Percentiles rank a stretch among this genome's conserved stretches.
Conservation (phyloP, 805 yeast genomes). For the Candida methanosorbosa region DNA sequence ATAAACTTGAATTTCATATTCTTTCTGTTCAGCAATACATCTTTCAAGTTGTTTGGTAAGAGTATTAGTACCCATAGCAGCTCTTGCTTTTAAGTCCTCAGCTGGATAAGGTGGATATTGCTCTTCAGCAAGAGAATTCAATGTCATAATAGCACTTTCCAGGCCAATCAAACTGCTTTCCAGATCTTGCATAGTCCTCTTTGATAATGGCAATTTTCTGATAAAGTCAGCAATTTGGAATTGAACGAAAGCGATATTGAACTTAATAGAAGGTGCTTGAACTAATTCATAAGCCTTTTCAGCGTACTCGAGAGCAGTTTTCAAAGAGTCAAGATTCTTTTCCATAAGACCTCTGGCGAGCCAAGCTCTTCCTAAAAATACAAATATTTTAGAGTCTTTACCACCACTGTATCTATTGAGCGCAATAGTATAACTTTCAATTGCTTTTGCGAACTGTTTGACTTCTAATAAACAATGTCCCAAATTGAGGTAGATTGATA, state of each 20-base stretch:
- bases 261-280: conserved; percentile 42
- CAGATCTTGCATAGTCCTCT: conserved; percentile 57
- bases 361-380: conserved; percentile 86
- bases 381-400: conserved; percentile 54
- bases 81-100: conserved; percentile 75
- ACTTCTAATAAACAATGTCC: conserved; percentile 84
- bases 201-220: conserved; percentile 48
- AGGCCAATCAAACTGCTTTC: conserved; percentile 47
- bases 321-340: conserved; percentile 50
- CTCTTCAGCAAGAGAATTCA: conserved; percentile 50
- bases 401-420: conserved; percentile 53
- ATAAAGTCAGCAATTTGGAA: conserved; percentile 83
- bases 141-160: conserved; percentile 47
- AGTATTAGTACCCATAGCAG: conserved; percentile 75
- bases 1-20: conserved; percentile 48
- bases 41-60: conserved; percentile 63
- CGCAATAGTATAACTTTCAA: conserved; percentile 83
- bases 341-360: conserved; percentile 65
- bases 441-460: conserved; percentile 75
- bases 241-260: conserved; percentile 76
- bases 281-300: conserved; percentile 41
- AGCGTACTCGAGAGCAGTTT: conserved; percentile 55
- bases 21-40: conserved; percentile 63
- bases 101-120: conserved; percentile 69
- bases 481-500: conserved; percentile 72